A percentile compares a stretch with the other conserved stretches of the same genome.
Conservation (phyloP, 176 grass and related monocot species). For the Oryza punctata region DNA sequence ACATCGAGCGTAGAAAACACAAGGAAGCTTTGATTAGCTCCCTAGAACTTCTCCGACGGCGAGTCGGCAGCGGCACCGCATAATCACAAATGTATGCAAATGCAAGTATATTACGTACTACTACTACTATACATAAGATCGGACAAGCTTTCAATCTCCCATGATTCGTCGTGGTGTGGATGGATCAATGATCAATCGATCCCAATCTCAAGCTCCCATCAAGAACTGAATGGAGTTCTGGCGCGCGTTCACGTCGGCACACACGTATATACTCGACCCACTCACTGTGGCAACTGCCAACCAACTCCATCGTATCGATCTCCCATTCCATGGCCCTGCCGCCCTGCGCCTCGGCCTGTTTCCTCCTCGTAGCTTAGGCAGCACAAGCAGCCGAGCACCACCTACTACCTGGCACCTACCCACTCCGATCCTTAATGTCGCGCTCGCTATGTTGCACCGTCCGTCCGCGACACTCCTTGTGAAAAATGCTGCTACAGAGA, state of each 20-base stretch:
- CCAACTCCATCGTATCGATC: neutral
- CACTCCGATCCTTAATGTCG: neutral
- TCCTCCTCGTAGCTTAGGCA: no score
- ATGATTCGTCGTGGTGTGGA: no score
- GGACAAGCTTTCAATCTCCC: no score
- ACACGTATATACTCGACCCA: neutral
- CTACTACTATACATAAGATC: no score
- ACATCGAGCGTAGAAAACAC: no score
- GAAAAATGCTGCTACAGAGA: no score
- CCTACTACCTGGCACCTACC: neutral
- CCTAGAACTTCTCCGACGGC: neutral
- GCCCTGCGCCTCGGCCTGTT: no score
- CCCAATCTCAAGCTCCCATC: neutral
- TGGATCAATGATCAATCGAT: no score
- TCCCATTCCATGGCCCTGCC: neutral
- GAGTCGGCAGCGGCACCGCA: neutral
- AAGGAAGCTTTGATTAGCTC: neutral
- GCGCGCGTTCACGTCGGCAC: neutral
- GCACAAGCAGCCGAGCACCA: no score
- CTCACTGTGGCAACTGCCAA: slow-evolving; percentile 3
- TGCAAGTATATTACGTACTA: no score
- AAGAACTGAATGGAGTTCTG: slow-evolving; percentile 7
- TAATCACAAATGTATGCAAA: neutral
- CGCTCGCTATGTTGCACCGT: no score
- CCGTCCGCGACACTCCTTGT: neutral